Conservation (phyloP, 768 basidiomycete species). For the Chiua virens region DNA sequence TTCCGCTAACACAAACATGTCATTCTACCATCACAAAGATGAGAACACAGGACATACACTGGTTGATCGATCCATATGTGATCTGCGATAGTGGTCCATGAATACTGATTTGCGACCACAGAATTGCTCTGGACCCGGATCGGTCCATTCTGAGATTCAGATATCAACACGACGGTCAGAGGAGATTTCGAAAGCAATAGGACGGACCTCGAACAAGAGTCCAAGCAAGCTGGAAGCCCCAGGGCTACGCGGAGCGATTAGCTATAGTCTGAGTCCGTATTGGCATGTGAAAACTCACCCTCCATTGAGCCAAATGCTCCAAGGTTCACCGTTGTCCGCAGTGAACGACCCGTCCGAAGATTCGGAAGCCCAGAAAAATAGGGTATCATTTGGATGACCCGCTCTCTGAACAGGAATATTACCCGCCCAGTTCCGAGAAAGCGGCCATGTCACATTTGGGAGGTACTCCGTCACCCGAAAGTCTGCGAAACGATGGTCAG, state of each 20-base stretch:
- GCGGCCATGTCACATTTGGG: conserved; percentile 56
- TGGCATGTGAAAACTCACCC: conserved; percentile 16
- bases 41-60: conserved; percentile 37
- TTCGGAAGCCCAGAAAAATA: conserved; percentile 64
- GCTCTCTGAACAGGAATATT: conserved; percentile 55
- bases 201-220: conserved; percentile 56
- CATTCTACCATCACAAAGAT: too few species aligned
- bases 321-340: conserved; percentile 45
- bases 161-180: background rate
- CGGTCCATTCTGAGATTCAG: conserved; percentile 60
- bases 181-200: too few species aligned
- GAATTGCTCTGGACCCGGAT: conserved; percentile 52
- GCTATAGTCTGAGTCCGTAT: background rate
- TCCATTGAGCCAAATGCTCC: conserved; percentile 76
- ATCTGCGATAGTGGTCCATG: conserved; percentile 53
- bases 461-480: conserved; percentile 54
- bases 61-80: conserved; percentile 76
- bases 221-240: conserved; percentile 69
- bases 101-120: conserved; percentile 47
- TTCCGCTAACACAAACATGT: background rate
- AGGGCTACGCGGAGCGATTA: conserved; percentile 38
- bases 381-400: conserved; percentile 61
- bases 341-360: conserved; percentile 56
- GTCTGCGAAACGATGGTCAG: conserved; percentile 35
- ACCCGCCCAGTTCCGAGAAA: conserved; percentile 54